Conservation (phyloP, 108 stramenopile species). For the Cyclotella atomus region DNA sequence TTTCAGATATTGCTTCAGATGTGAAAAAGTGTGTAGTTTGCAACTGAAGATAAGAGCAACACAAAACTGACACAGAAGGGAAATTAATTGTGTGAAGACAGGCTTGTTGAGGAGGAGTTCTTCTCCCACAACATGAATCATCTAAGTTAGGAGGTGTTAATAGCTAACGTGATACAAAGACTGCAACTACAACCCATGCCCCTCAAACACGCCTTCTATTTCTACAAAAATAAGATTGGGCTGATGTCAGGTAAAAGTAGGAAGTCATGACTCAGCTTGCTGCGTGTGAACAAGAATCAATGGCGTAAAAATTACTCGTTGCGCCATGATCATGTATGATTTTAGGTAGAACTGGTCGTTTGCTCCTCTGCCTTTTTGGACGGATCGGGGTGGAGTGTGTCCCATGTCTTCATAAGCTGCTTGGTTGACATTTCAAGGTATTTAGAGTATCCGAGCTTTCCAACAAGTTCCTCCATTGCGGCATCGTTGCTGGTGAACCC, state of each 20-base stretch:
- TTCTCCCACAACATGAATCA: constrained; percentile 13
- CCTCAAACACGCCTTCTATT: not conserved
- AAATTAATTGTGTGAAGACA: no score
- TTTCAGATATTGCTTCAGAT: no score
- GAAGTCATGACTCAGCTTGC: constrained; percentile 8
- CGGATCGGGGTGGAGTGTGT: constrained; percentile 63
- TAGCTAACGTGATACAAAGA: not conserved
- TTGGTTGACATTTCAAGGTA: constrained; percentile 80
- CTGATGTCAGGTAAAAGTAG: not conserved
- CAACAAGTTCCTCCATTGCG: constrained; percentile 79
- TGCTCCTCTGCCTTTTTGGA: constrained; percentile 29
- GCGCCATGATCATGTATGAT: not conserved
- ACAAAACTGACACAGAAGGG: no score
- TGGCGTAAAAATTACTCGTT: no score
- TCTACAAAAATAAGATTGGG: constrained; percentile 12
- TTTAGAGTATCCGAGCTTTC: constrained; percentile 79
- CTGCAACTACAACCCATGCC: not conserved
- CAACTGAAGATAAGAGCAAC: no score
- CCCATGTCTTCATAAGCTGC: constrained; percentile 85
- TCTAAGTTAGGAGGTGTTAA: constrained; percentile 28
- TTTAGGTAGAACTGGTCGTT: not conserved
- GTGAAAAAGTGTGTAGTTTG: no score
- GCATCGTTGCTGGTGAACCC: constrained; percentile 56
- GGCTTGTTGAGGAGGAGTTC: not conserved
- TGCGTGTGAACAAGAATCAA: not conserved